Conservation (phyloP, 2,329 filamentous ascomycete species). For the Talaromyces atroroseus region DNA sequence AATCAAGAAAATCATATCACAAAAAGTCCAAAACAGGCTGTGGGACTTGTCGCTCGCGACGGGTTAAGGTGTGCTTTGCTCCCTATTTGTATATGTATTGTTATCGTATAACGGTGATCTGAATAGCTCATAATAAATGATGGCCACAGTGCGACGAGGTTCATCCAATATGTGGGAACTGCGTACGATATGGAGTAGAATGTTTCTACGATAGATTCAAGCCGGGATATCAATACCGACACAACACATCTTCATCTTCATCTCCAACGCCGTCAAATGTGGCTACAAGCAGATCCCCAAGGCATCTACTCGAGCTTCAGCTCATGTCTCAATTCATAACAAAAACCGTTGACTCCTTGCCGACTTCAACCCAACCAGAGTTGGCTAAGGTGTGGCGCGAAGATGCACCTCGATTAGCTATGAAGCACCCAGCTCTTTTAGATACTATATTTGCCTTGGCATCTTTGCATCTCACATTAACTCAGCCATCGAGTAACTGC, state of each 20-base stretch:
- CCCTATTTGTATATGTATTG: not conserved
- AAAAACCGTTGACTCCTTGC: constrained; percentile 5
- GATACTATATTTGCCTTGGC: constrained; percentile 10
- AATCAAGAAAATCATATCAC: constrained; percentile 2
- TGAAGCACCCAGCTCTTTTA: constrained; percentile 6
- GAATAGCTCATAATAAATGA: not conserved
- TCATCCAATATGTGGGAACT: constrained; percentile 15
- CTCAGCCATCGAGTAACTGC: constrained; percentile 2
- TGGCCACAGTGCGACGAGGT: constrained; percentile 14
- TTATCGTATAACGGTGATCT: not conserved
- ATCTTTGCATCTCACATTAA: constrained; percentile 6
- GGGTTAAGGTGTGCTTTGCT: constrained; percentile 15
- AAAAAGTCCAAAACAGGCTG: constrained; percentile 15
- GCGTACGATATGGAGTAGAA: constrained; percentile 12
- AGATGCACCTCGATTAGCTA: not conserved
- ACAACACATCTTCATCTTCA: not conserved
- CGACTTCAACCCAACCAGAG: constrained; percentile 5
- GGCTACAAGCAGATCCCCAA: not conserved
- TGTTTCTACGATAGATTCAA: constrained; percentile 15
- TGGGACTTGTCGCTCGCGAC: constrained; percentile 16
- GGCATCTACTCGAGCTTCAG: constrained; percentile 15
- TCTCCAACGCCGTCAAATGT: not conserved
- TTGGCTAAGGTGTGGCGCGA: constrained; percentile 9
- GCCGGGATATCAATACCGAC: not conserved
- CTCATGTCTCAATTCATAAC: constrained; percentile 10